Conservation (phyloP, 2,329 filamentous ascomycete species). For the Hortaea werneckii region DNA sequence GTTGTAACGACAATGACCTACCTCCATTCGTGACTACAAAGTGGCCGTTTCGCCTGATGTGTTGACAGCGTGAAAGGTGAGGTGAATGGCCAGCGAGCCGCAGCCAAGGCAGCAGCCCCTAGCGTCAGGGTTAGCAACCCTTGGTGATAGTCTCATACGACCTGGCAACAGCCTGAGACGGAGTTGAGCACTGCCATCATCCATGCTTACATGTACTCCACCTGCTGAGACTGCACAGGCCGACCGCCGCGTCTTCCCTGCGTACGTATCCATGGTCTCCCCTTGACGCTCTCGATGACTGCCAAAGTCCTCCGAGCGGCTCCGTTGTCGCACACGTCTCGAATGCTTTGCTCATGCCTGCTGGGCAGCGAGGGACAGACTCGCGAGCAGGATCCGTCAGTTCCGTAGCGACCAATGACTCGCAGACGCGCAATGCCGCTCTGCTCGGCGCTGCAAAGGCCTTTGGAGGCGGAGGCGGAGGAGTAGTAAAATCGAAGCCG, state of each 20-base stretch:
- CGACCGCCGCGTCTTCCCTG: too few relatives aligned
- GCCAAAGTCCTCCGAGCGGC: conserved; percentile 1
- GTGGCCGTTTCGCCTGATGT: background rate
- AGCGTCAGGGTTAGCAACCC: background rate
- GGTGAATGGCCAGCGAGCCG: background rate
- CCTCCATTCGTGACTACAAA: background rate
- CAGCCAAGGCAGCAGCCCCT: background rate
- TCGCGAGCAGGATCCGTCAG: conserved; percentile 16
- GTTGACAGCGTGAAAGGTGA: background rate
- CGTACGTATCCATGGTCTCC: too few relatives aligned
- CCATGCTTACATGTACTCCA: too few relatives aligned
- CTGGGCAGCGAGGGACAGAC: conserved; percentile 5
- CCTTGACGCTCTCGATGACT: background rate
- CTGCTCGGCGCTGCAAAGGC: conserved; percentile 40
- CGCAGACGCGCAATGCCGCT: conserved; percentile 30
- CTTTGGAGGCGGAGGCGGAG: conserved; percentile 24
- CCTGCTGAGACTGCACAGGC: too few relatives aligned
- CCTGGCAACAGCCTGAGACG: too few relatives aligned
- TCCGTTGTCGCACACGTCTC: background rate
- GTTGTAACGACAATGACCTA: background rate
- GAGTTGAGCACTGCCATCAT: too few relatives aligned
- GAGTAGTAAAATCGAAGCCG: conserved; percentile 23
- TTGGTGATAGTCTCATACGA: too few relatives aligned
- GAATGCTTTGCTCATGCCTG: conserved; percentile 11
- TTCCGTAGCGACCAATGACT: conserved; percentile 11